Base-by-base conservation (phyloP, 2,329 filamentous ascomycete species). In the Talaromyces sp. region DNA sequence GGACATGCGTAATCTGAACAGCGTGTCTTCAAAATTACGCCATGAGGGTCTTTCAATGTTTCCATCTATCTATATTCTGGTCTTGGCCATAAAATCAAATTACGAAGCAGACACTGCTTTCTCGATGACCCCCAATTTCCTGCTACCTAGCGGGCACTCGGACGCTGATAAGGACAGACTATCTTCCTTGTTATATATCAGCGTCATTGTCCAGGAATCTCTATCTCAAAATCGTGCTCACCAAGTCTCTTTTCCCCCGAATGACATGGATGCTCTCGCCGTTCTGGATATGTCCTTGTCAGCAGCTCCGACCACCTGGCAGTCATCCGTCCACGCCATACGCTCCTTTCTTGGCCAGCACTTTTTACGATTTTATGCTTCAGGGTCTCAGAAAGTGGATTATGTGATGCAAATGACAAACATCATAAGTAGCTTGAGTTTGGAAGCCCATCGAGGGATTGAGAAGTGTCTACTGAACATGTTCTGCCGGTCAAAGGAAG, bases 1-100 rank as follows among this genome's bases (percentile, higher is more conserved):
- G 58, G 70, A 72, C 55, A 70, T 71, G 69, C 63, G 70, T 31
- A 71, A 66, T 1, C 66, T 72, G n/a, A 71, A 70, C 67, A 66
- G 68, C 25, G 55, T 54, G 56, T 63, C 56, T 23, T 66, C 65
- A 11, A 21, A 61, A 67, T 14, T 70, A 62, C 52, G 63, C 9
- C 28, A 54, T 48, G 40, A 35, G n/a, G 39, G 52, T 11, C 60
- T 62, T 7, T 62, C 52, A 3, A 28, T 44, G n/a, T 62, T 62
- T 46, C 60, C 60, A 11, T 42, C 52, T 9, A 33, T 62, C 14
- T 57, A 62, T 16, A 37, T 11, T 28, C 42, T 54, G 18, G 50
- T 62, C 7, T 28, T 31, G 31, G 18, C 56, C 5, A 58, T 62
- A 21, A 55, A 44, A n/a, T 37, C 40, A 14, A 57, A 58, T 21